A percentile compares a stretch with the other conserved stretches of the same genome.
These are phyloP conservation scores for Luffa aegyptiaca DNA, from an alignment of 306 rosid species.

Conservation along the genomic window DNA sequence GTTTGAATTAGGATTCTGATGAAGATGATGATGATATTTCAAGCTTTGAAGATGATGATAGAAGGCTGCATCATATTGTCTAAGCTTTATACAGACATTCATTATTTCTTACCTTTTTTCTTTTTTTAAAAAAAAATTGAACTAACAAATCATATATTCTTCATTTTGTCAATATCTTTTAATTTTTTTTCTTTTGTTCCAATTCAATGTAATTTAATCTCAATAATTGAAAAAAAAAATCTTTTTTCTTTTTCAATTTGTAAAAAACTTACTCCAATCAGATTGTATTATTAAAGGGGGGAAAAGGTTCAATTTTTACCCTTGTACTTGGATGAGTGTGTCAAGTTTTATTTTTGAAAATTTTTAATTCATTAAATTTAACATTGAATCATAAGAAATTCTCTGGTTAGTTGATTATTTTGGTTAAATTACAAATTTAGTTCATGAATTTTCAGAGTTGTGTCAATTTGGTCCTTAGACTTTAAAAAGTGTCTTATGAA, in stretches of 20 bases:
- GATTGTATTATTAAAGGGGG: neutral
- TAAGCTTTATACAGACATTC: slow-evolving; percentile 7
- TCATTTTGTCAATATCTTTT: slow-evolving; percentile 15
- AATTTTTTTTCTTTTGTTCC: neutral
- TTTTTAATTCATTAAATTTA: neutral
- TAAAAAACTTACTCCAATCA: neutral
- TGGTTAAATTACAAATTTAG: too few species aligned
- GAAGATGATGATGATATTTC: slow-evolving; percentile 34
- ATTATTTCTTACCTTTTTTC: slow-evolving; percentile 1
- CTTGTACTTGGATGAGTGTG: neutral
- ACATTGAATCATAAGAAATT: neutral
- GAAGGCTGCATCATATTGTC: slow-evolving; percentile 18
- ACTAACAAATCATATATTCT: slow-evolving; percentile 31
- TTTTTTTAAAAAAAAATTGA: slow-evolving; percentile 5
- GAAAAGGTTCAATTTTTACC: neutral
- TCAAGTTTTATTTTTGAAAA: neutral
- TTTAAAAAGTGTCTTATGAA: too few species aligned
- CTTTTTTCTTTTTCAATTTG: neutral
- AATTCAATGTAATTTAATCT: neutral
- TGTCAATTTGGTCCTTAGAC: too few species aligned
- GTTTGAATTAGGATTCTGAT: slow-evolving; percentile 27
- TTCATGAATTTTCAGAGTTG: too few species aligned
- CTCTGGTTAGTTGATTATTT: neutral
- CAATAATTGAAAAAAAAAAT: neutral
- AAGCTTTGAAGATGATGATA: slow-evolving; percentile 27